Evolutionary conservation across 345 rosid species (phyloP), one percentile per base, ranked within the genome.

Genomic region (Salix brachista): DNA sequence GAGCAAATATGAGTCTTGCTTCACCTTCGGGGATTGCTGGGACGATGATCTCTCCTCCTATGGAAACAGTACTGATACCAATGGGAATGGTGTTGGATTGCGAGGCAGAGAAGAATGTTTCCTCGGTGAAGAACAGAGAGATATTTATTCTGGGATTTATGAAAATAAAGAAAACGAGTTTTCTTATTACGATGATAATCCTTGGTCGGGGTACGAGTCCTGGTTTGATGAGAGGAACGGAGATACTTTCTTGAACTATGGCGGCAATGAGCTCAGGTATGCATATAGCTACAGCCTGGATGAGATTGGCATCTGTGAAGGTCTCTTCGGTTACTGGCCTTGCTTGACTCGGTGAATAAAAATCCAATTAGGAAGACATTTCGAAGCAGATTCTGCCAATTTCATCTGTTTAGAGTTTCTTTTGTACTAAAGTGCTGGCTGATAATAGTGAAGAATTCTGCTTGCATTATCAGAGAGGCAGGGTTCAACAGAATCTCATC

Each of bases 291-390:
- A 67, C 41, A 54, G 72, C 62, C 42, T 13, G 8, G 74, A 83
- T 64, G 80, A 76, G 26, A 5, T 65, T 26, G 78, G 46, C 30
- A 18, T 75, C 52, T 81, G 67, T 28, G 82, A 79, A 78, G 75
- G 78, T 48, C 65, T 84, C 34, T 82, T 81, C 4, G 80, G 84
- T 77, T 79, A 82, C 70, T 82, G 84, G 85, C 87, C 87, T 48
- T 86, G 84, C 79, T 21, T 84, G 85, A 64, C n/a, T 8, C 79
- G 21, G 5, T 39, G 76, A 46, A 66, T 54, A 42, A 67, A 58
- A 23, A 12, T n/a, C 32, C 41, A 36, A 32, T 6, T 9, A 39
- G 42, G 30, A 9, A 66, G 69, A 32, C 48, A 10, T 44, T 10
- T 44, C 1, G 48, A 44, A 12, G 12, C 48, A 68, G 50, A 11